phyloP scores from a whole-genome alignment of 345 rosid genomes.

The Heritiera littoralis region DNA sequence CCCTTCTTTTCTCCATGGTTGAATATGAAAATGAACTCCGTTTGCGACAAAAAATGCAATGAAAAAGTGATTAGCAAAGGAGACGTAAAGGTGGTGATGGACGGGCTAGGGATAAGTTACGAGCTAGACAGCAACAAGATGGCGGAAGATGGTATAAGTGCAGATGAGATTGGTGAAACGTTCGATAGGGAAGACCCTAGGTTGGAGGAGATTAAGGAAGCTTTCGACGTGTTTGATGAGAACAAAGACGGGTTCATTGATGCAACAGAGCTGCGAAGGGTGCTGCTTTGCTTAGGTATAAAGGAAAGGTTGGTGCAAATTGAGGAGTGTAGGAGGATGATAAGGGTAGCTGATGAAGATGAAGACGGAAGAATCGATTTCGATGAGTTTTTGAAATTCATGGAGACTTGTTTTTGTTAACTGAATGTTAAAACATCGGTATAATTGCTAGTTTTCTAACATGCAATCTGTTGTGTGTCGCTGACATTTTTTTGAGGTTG shows the following conservation, averaged over 20 bases:
- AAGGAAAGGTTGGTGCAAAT: not conserved
- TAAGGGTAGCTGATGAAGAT: slow-evolving; percentile 22
- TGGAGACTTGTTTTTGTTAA: slow-evolving; percentile 15
- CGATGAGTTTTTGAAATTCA: slow-evolving; percentile 26
- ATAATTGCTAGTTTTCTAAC: not conserved
- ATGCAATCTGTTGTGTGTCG: not conserved
- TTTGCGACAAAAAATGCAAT: not conserved
- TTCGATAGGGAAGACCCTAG: slow-evolving; percentile 36
- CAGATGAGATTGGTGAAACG: slow-evolving; percentile 12
- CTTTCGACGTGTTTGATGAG: slow-evolving; percentile 38
- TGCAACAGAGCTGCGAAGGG: slow-evolving; percentile 31
- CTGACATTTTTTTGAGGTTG: too few species aligned
- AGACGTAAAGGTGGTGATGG: slow-evolving; percentile 30
- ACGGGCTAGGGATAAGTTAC: slow-evolving; percentile 17
- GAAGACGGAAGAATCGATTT: slow-evolving; percentile 31
- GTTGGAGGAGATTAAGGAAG: slow-evolving; percentile 33
- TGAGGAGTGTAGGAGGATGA: slow-evolving; percentile 29
- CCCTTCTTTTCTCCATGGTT: not conserved
- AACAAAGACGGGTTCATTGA: slow-evolving; percentile 45
- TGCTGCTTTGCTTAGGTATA: slow-evolving; percentile 20
- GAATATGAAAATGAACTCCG: not conserved
- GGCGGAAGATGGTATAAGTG: not conserved
- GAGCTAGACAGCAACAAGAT: not conserved
- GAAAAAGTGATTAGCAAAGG: not conserved
- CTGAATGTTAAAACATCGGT: not conserved